Evolutionary conservation across 176 grass and related monocot species (phyloP), one percentile per base, ranked within the genome.

Genomic region (Oryza rufipogon): DNA sequence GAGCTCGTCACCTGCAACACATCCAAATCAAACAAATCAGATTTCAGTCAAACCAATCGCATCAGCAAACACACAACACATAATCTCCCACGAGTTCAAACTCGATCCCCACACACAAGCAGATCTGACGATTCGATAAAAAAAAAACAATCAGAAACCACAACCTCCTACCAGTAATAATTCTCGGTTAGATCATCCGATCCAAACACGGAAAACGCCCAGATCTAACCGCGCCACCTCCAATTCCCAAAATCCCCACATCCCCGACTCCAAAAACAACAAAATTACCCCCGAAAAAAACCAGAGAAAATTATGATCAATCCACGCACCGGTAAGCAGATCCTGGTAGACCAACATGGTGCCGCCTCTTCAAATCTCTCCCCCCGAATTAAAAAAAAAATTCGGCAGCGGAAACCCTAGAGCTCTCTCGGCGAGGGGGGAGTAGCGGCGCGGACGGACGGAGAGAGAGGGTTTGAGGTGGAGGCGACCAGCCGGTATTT

Each of bases 271-370:
- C 48, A 86, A 76, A n/a, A 58, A 9, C 2, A 80, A 15, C 7
- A 28, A 64, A 80, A 38, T 32, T 32, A 42, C 8, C 39, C 36
- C 36, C 34, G 4, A 3, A 9, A 15, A 28, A 9, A 60, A 75
- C 9, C 20, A 12, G 54, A 6, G 7, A 22, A 42, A 71, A 52
- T 0, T 6, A 2, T 16, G 22, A 2, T 9, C 26, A 19, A 17
- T 33, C 5, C 12, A 64, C 88, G 38, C 12, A 97, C 91, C 91
- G 49, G 79, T 77, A 77, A 97, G 82, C 42, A 90, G 87, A 84
- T 97, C 94, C 85, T 84, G 39, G 80, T 97, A 97, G 12, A 97
- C 76, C 60, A 97, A 14, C 94, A 97, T 97, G 75, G 26, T 47
- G 89, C 15, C 84, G 41, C 64, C 12, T 9, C 48, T 81, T 68